These are phyloP conservation scores for Vitis hybrid DNA, from an alignment of 177 flowering plant genomes.

Conservation along the genomic window DNA sequence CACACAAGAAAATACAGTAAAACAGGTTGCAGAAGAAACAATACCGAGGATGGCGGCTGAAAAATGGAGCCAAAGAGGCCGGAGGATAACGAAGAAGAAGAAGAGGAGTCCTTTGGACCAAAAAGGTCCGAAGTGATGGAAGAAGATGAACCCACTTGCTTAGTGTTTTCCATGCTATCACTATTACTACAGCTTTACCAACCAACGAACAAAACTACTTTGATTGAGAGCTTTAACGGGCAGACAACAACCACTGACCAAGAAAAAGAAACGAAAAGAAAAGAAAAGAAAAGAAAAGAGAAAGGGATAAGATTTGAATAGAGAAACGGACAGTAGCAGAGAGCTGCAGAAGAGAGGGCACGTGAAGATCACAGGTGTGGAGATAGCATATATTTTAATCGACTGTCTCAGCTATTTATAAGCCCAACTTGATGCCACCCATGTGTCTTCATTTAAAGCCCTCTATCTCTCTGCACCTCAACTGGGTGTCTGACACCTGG, in stretches of 20 bases:
- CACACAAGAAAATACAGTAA: background rate
- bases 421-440: slow-evolving; percentile 19
- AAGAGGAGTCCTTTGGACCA: slow-evolving; percentile 42
- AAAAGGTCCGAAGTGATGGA: slow-evolving; percentile 39
- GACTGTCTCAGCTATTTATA: slow-evolving; percentile 23
- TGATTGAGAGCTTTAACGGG: slow-evolving; percentile 13
- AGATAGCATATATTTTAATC: background rate
- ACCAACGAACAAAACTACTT: slow-evolving; percentile 32
- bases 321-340: background rate
- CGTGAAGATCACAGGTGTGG: slow-evolving; percentile 28
- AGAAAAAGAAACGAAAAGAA: background rate
- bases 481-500: slow-evolving; percentile 11
- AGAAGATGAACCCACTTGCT: slow-evolving; percentile 23
- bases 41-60: slow-evolving; percentile 35
- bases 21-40: background rate
- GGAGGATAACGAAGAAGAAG: slow-evolving; percentile 28
- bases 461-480: background rate
- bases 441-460: slow-evolving; percentile 18
- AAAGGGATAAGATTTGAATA: slow-evolving; percentile 25
- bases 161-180: slow-evolving; percentile 30
- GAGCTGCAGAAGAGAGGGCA: slow-evolving; percentile 1
- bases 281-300: background rate
- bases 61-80: slow-evolving; percentile 41
- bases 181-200: slow-evolving; percentile 10
- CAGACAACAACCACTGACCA: slow-evolving; percentile 13